These are phyloP conservation scores for Phytophthora colocasiae DNA, from an alignment of 352 stramenopile species.

Conservation along the genomic window DNA sequence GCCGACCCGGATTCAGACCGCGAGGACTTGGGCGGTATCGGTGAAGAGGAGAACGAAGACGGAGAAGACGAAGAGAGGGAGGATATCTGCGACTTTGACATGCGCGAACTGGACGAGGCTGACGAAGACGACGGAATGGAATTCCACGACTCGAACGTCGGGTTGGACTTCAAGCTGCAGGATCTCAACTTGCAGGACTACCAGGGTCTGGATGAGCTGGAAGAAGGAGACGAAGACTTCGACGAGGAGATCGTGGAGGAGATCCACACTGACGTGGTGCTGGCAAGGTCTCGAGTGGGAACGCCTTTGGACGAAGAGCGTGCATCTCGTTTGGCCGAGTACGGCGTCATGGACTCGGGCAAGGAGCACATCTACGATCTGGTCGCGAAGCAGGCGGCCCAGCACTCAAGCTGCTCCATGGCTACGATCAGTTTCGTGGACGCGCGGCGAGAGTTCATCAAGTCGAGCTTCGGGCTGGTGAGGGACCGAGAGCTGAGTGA, in stretches of 20 bases:
- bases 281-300: slow-evolving; percentile 21
- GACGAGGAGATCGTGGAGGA: slow-evolving; percentile 61
- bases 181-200: slow-evolving; percentile 56
- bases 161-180: slow-evolving; percentile 46
- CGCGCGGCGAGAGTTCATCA: slow-evolving; percentile 62
- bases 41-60: slow-evolving; percentile 45
- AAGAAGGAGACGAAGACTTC: slow-evolving; percentile 52
- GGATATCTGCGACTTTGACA: slow-evolving; percentile 34
- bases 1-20: slow-evolving; percentile 34
- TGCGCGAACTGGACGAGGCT: slow-evolving; percentile 43
- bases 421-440: slow-evolving; percentile 74
- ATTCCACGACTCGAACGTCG: slow-evolving; percentile 53
- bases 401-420: slow-evolving; percentile 57
- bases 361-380: slow-evolving; percentile 62
- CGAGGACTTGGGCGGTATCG: slow-evolving; percentile 39
- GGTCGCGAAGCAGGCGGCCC: slow-evolving; percentile 64
- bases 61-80: slow-evolving; percentile 44
- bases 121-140: slow-evolving; percentile 38
- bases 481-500: slow-evolving; percentile 40
- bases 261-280: slow-evolving; percentile 42
- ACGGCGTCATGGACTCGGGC: slow-evolving; percentile 64
- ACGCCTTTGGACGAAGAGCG: slow-evolving; percentile 46
- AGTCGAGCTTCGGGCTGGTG: slow-evolving; percentile 53
- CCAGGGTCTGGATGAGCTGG: slow-evolving; percentile 40
- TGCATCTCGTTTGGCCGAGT: slow-evolving; percentile 48